phyloP scores from a whole-genome alignment of 805 yeast species.

The Sugiyamaella lignohabitans region DNA sequence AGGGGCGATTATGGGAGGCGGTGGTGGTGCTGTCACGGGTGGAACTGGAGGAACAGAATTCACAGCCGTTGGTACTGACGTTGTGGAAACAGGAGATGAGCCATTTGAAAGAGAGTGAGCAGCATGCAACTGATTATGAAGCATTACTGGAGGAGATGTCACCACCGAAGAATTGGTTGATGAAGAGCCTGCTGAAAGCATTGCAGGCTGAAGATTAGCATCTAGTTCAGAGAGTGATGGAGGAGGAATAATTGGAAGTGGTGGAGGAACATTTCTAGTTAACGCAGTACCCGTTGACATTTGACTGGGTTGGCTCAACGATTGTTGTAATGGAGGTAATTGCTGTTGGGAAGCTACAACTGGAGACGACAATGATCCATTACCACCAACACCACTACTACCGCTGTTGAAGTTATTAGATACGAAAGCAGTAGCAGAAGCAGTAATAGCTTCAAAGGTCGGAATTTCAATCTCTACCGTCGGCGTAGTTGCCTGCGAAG shows the following conservation, averaged over 20 bases:
- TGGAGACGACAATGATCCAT: constrained; percentile 2
- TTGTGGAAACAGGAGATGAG: constrained; percentile 23
- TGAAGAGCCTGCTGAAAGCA: background rate
- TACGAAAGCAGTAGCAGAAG: constrained; percentile 12
- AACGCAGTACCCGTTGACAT: background rate
- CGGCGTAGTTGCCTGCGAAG: constrained; percentile 15
- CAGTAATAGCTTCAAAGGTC: constrained; percentile 23
- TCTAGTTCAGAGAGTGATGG: background rate
- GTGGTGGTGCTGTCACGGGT: constrained; percentile 13
- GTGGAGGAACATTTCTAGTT: background rate
- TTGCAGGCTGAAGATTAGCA: background rate
- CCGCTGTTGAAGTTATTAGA: no score
- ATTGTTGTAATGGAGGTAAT: background rate
- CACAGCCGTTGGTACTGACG: constrained; percentile 25
- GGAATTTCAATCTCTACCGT: constrained; percentile 28
- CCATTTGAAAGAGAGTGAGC: background rate
- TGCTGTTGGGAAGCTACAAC: no score
- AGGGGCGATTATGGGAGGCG: constrained; percentile 14
- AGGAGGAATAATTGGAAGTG: background rate
- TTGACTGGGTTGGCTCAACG: no score
- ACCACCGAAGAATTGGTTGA: background rate
- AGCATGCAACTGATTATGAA: background rate
- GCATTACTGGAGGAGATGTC: constrained; percentile 1
- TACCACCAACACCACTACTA: constrained; percentile 2
- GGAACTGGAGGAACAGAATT: constrained; percentile 21